These are phyloP conservation scores for Symbiotaphrina buchneri DNA, from an alignment of 495 filamentous ascomycete species.

Conservation along the genomic window DNA sequence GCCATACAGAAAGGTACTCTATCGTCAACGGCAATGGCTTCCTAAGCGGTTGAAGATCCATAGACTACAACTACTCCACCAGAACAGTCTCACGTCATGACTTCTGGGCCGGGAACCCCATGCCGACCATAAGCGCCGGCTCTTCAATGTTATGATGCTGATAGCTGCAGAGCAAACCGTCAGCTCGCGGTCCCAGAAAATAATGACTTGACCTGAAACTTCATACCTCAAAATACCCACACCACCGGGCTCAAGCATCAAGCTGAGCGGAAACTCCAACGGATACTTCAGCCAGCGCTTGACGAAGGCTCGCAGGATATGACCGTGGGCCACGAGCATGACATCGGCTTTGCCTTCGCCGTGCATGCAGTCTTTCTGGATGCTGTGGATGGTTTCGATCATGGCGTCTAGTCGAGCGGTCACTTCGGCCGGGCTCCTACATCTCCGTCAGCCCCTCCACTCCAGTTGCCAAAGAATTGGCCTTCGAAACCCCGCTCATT, in stretches of 20 bases:
- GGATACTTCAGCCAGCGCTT: not conserved
- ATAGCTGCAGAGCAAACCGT: constrained; percentile 4
- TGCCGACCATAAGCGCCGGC: constrained; percentile 15
- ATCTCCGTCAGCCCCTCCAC: too few relatives aligned
- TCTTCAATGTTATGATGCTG: constrained; percentile 16
- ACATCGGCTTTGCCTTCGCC: not conserved
- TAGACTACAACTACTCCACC: constrained; percentile 5
- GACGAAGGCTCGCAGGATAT: not conserved
- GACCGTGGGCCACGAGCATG: not conserved
- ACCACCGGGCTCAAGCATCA: constrained; percentile 1
- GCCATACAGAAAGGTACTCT: too few relatives aligned
- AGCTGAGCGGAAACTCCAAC: not conserved
- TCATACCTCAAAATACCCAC: constrained; percentile 2
- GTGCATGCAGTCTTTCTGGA: not conserved
- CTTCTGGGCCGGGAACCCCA: constrained; percentile 13
- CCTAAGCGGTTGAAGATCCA: constrained; percentile 1
- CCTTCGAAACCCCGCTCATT: too few relatives aligned
- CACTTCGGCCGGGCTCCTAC: not conserved
- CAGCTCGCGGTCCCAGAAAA: too few relatives aligned
- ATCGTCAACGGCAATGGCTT: not conserved
- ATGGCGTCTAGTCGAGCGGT: not conserved
- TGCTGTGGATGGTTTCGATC: not conserved
- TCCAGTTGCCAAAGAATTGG: not conserved
- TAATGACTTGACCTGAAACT: too few relatives aligned
- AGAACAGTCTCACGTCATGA: constrained; percentile 4